phyloP scores from a whole-genome alignment of 2,329 filamentous ascomycete genomes.

The Alternaria sp. region DNA sequence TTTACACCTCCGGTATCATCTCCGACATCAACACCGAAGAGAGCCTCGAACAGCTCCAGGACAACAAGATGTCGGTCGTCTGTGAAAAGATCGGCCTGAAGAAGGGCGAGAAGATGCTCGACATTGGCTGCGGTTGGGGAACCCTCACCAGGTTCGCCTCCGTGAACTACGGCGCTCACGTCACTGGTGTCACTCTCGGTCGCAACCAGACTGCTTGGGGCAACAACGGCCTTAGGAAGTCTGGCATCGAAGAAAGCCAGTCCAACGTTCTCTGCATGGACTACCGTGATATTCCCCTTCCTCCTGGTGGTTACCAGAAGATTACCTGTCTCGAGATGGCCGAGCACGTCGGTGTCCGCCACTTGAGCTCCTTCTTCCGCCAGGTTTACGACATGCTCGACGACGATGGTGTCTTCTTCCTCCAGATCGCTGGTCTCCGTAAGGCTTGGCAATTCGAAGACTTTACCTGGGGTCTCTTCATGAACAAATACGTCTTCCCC shows the following conservation, averaged over 20 bases:
- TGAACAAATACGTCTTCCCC: slow-evolving; percentile 99
- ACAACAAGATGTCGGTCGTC: slow-evolving; percentile 94
- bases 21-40: slow-evolving; percentile 87
- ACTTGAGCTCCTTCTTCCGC: slow-evolving; percentile 79
- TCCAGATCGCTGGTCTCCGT: slow-evolving; percentile 92
- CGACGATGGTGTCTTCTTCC: slow-evolving; percentile 93
- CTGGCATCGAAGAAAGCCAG: slow-evolving; percentile 83
- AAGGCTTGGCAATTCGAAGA: slow-evolving; percentile 98
- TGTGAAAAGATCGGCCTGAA: slow-evolving; percentile 94
- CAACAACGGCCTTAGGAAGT: slow-evolving; percentile 84
- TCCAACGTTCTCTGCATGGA: slow-evolving; percentile 94
- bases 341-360: slow-evolving; percentile 94
- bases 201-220: slow-evolving; percentile 98
- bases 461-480: slow-evolving; percentile 96
- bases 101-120: slow-evolving; percentile 81
- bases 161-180: slow-evolving; percentile 85
- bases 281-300: slow-evolving; percentile 90
- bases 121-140: slow-evolving; percentile 98
- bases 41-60: slow-evolving; percentile 90
- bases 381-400: slow-evolving; percentile 96
- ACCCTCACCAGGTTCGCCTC: slow-evolving; percentile 93
- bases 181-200: slow-evolving; percentile 90
- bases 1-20: slow-evolving; percentile 96
- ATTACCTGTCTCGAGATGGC: slow-evolving; percentile 99
- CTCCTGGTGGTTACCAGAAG: slow-evolving; percentile 83